Evolutionary conservation across 495 filamentous ascomycete genomes (phyloP), one percentile per base, ranked within the genome.

Genomic region (Hypoxylon lenormandii): DNA sequence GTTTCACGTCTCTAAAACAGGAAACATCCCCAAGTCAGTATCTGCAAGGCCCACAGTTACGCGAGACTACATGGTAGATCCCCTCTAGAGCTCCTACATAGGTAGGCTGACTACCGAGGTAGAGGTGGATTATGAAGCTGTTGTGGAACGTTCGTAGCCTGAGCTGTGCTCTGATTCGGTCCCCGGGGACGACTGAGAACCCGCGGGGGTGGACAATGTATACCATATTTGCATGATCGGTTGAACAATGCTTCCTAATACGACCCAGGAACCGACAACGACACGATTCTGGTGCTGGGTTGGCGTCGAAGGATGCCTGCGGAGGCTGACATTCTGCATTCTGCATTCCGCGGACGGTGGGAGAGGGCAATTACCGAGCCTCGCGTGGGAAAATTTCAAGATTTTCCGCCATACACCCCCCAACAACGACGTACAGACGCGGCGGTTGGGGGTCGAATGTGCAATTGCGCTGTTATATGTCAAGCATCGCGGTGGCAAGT

Each of bases 161-260:
- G 18, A 42, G n/a, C 45, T 23, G 7, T 36, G 19, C 15, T 10
- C 13, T 19, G 26, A 46, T 38, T 46, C 49, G 28, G 33, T 37
- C 38, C 22, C 26, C 13, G 16, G 37, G 16, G 46, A 15, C n/a
- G 58, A 38, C 60, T 42, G 50, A 43, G 46, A 47, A 42, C 40
- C 58, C 52, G 60, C 61, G 67, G 67, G 67, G 67, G 61, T 60
- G 28, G 60, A 58, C 18, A 64, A 64, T 46, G 26, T 21, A 46
- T 37, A 46, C 28, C 30, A 36, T 7, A 26, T 22, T 60, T 57
- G 53, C 60, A 45, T 61, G 55, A 30, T 70, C 26, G 28, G n/a
- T 60, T 50, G 55, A 64, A 26, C n/a, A 57, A 60, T 66, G 28
- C 3, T 23, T 55, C 61, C 51, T 19, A 65, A 58, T 42, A 40